Base-by-base conservation (phyloP, 805 yeast genomes). In the Scheffersomyces amazonensis region DNA sequence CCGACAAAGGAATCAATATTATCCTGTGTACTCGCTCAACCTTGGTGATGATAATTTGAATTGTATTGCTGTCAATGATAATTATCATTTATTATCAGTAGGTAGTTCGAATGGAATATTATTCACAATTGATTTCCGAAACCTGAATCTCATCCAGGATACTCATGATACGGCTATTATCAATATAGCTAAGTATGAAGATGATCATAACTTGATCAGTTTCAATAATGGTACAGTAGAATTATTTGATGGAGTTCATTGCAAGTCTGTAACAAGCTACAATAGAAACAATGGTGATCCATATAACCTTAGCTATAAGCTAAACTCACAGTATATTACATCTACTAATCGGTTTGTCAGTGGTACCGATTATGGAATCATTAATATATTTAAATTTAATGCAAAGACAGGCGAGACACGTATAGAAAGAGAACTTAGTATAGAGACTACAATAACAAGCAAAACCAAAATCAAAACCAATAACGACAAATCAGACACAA, bases 21-120 rank as follows among this genome's bases (percentile, higher is more conserved):
- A 31, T 11, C 49, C 53, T 3, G 42, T 58, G 4, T 46, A 39
- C 34, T 22, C 44, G 6, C 16, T 51, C 4, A 45, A 47, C 31
- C 32, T 52, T 17, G 54, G 62, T n/a, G 33, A 40, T 27, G 64
- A 59, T 33, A 53, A 52, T 42, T 42, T 62, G 32, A 56, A 52
- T 34, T 27, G n/a, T 7, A 4, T 27, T 7, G 37, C 52, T 6
- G 22, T 58, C 10, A 50, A 47, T 16, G 48, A 43, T 32, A 16
- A 34, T 13, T 36, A 29, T 5, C 22, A 40, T 13, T 25, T 36
- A 16, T 31, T 54, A 6, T 36, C 44, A 10, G 44, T 49, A 3
- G 56, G 57, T 10, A 51, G 60, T 31, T 47, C 53, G 16, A 54
- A 58, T 32, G 58, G 60, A 1, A 37, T 22, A 12, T 22, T 56